These are phyloP conservation scores for Suillus ampliporus DNA, from an alignment of 768 basidiomycete species.

Conservation along the genomic window DNA sequence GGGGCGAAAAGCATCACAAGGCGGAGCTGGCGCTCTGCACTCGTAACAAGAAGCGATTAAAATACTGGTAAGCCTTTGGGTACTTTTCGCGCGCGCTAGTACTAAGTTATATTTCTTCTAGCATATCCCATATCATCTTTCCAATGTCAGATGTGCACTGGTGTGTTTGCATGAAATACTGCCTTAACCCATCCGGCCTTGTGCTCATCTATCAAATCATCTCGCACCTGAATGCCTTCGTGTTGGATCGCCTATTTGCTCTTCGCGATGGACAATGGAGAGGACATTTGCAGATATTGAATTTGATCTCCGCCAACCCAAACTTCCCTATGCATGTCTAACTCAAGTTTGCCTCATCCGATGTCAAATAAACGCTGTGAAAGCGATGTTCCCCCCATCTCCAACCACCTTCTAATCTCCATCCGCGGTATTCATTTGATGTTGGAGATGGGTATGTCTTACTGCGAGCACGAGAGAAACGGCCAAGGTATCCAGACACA, in stretches of 20 bases:
- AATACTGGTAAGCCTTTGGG: too few species aligned
- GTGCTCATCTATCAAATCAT: conserved; percentile 33
- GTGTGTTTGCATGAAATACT: background rate
- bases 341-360: conserved; percentile 27
- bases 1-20: too few species aligned
- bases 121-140: background rate
- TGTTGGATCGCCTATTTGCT: conserved; percentile 27
- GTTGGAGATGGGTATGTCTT: conserved; percentile 22
- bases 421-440: conserved; percentile 18
- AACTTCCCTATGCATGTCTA: conserved; percentile 31
- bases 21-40: too few species aligned
- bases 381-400: conserved; percentile 18
- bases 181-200: conserved; percentile 22
- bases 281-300: conserved; percentile 33
- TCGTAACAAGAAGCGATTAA: too few species aligned
- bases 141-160: background rate
- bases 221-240: conserved; percentile 25
- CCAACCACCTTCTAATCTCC: conserved; percentile 2
- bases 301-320: conserved; percentile 29
- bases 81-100: background rate
- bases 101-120: background rate
- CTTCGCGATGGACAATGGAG: conserved; percentile 39
- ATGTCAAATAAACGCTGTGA: conserved; percentile 23
- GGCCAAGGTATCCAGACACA: background rate
- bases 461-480: conserved; percentile 12